Percentiles rank a stretch among this genome's conserved stretches.
phyloP scores from a whole-genome alignment of 495 filamentous ascomycete genomes.

The Bacidia gigantensis region DNA sequence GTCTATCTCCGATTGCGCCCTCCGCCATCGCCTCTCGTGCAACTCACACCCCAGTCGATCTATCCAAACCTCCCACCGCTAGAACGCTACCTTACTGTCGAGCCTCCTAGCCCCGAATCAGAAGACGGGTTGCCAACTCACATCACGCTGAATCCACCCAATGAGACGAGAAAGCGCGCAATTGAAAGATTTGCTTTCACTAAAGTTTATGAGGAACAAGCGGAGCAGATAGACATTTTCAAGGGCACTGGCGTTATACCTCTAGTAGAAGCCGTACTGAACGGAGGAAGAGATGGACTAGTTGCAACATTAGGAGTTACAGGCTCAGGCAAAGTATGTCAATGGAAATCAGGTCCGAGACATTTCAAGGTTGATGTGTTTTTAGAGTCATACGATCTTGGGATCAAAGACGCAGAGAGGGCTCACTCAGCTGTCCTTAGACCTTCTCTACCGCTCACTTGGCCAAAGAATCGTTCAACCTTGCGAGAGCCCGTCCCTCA shows the following conservation, averaged over 20 bases:
- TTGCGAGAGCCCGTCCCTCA: slow-evolving; percentile 44
- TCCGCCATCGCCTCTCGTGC: slow-evolving; percentile 29
- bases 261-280: slow-evolving; percentile 65
- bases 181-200: slow-evolving; percentile 94
- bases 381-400: slow-evolving; percentile 92
- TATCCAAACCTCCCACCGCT: slow-evolving; percentile 22
- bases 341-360: not conserved
- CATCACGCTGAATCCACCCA: slow-evolving; percentile 77
- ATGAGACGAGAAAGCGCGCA: slow-evolving; percentile 62
- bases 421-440: slow-evolving; percentile 79
- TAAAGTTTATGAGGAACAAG: slow-evolving; percentile 75
- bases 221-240: slow-evolving; percentile 76
- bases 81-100: slow-evolving; percentile 70
- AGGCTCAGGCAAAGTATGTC: slow-evolving; percentile 78
- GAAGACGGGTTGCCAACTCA: slow-evolving; percentile 47
- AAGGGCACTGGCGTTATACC: slow-evolving; percentile 63
- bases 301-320: slow-evolving; percentile 90
- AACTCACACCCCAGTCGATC: slow-evolving; percentile 20
- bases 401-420: slow-evolving; percentile 77
- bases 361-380: slow-evolving; percentile 15
- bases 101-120: slow-evolving; percentile 36
- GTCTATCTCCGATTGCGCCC: slow-evolving; percentile 87
- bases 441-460: slow-evolving; percentile 74
- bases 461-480: slow-evolving; percentile 47
- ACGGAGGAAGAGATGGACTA: slow-evolving; percentile 73